A percentile compares a stretch with the other conserved stretches of the same genome.
Evolutionary conservation across 75 land plant genomes (phyloP).

Genomic region (Selaginella tamariscina): DNA sequence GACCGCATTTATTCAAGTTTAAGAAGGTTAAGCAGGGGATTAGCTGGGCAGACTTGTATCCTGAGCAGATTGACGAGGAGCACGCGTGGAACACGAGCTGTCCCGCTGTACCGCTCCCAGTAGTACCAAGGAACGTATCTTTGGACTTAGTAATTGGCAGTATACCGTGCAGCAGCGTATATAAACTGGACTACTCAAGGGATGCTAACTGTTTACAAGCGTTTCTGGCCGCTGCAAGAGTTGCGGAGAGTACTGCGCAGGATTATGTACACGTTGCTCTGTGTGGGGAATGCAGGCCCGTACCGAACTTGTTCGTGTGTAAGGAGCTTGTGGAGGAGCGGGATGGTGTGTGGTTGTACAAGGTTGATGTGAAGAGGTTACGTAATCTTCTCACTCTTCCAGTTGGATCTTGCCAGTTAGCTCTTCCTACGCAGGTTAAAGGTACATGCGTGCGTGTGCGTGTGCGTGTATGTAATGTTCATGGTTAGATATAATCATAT

Average conservation of each 20-base stretch:
- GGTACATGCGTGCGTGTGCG: too few relatives aligned
- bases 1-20: slow-evolving; percentile 23
- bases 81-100: slow-evolving; percentile 45
- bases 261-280: slow-evolving; percentile 38
- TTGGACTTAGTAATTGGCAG: slow-evolving; percentile 59
- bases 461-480: too few relatives aligned
- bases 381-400: slow-evolving; percentile 50
- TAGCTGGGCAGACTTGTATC: slow-evolving; percentile 54
- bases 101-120: slow-evolving; percentile 41
- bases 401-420: slow-evolving; percentile 76
- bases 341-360: slow-evolving; percentile 54
- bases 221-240: slow-evolving; percentile 54
- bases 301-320: slow-evolving; percentile 60
- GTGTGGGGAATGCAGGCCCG: slow-evolving; percentile 53
- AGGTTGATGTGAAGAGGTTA: slow-evolving; percentile 34
- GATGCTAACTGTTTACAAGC: slow-evolving; percentile 61
- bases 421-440: slow-evolving; percentile 33
- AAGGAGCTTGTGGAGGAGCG: slow-evolving; percentile 43
- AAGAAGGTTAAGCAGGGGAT: slow-evolving; percentile 31
- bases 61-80: slow-evolving; percentile 89
- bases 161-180: slow-evolving; percentile 40
- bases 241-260: slow-evolving; percentile 35
- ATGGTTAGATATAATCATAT: too few relatives aligned
- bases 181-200: slow-evolving; percentile 39
- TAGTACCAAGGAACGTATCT: slow-evolving; percentile 18